These are phyloP conservation scores for Periconia sp. DNA, from an alignment of 2,329 filamentous ascomycete genomes.

Conservation along the genomic window DNA sequence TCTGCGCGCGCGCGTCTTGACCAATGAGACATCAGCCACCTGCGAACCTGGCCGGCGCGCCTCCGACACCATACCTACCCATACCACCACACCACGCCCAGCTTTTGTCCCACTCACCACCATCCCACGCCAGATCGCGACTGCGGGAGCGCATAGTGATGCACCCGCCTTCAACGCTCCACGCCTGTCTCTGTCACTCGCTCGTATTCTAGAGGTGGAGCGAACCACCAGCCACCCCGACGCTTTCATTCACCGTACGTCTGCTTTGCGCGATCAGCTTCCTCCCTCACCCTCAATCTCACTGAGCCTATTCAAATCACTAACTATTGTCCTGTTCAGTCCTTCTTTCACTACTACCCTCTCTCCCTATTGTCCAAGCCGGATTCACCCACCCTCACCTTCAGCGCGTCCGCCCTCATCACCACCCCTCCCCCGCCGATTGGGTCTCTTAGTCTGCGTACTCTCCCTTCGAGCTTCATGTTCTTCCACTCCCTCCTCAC, in stretches of 20 bases:
- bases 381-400: slow-evolving; percentile 10
- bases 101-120: too few species aligned
- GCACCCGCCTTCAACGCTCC: too few species aligned
- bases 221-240: too few species aligned
- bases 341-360: too few species aligned
- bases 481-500: slow-evolving; percentile 5
- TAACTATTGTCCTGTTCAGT: background rate
- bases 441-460: background rate
- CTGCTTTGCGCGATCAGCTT: background rate
- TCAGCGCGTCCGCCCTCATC: slow-evolving; percentile 1
- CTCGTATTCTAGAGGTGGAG: background rate
- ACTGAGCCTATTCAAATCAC: background rate
- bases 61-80: too few species aligned
- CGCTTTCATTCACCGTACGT: background rate
- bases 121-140: too few species aligned
- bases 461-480: slow-evolving; percentile 13
- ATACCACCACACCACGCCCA: too few species aligned
- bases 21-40: too few species aligned
- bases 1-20: too few species aligned
- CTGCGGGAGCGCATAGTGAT: too few species aligned
- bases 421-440: slow-evolving; percentile 8
- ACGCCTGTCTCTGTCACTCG: background rate
- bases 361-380: background rate
- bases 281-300: background rate
- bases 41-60: too few species aligned